A percentile compares a stretch with the other conserved stretches of the same genome.
Conservation (phyloP, 2,329 filamentous ascomycete species). For the Aspergillus sp. region DNA sequence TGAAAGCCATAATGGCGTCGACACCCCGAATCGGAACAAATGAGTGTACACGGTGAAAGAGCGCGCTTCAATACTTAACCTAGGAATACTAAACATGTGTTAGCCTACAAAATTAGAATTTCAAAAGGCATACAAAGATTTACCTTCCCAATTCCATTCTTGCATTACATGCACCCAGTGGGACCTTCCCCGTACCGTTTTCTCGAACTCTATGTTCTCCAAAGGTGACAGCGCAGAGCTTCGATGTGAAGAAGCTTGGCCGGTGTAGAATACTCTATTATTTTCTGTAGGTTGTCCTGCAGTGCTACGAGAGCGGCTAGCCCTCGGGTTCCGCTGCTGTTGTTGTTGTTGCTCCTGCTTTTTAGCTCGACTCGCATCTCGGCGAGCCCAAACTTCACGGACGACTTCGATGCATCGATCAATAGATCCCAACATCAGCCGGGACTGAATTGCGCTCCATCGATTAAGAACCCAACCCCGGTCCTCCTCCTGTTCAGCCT, state of each 20-base stretch:
- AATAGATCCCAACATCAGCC: slow-evolving; percentile 67
- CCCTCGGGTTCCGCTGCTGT: slow-evolving; percentile 27
- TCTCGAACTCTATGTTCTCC: slow-evolving; percentile 55
- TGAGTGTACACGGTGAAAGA: not conserved
- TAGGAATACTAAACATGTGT: slow-evolving; percentile 37
- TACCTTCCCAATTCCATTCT: slow-evolving; percentile 72
- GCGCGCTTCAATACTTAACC: slow-evolving; percentile 26
- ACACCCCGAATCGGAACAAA: not conserved
- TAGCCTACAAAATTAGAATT: slow-evolving; percentile 5
- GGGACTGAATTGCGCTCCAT: slow-evolving; percentile 60
- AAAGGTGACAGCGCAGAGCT: slow-evolving; percentile 33
- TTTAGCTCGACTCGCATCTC: slow-evolving; percentile 54
- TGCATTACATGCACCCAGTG: slow-evolving; percentile 73
- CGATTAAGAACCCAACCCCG: slow-evolving; percentile 63
- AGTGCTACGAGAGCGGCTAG: slow-evolving; percentile 19
- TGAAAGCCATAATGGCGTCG: not conserved
- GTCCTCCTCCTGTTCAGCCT: slow-evolving; percentile 60
- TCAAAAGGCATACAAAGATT: slow-evolving; percentile 29
- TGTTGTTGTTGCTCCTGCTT: slow-evolving; percentile 29
- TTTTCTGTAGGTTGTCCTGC: slow-evolving; percentile 20
- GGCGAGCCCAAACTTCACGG: slow-evolving; percentile 65
- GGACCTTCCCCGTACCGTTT: slow-evolving; percentile 64
- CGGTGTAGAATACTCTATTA: slow-evolving; percentile 13
- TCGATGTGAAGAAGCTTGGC: slow-evolving; percentile 21
- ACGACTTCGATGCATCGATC: slow-evolving; percentile 65